Conservation (phyloP, 495 filamentous ascomycete genomes). For the Daldinia vernicosa region DNA sequence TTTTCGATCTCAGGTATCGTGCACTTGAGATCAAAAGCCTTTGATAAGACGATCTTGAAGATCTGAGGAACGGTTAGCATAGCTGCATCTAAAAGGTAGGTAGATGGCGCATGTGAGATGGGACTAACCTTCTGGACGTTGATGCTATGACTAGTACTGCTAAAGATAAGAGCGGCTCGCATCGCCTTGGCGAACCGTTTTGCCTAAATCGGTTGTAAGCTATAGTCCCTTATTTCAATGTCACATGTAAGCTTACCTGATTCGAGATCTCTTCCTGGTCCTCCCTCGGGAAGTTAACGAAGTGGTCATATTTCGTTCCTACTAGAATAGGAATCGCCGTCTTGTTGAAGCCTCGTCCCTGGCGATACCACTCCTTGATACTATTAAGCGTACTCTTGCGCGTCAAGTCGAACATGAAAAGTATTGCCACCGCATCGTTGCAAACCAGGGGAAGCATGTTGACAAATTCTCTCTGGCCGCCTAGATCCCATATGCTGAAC, state of each 20-base stretch:
- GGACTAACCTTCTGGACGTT: constrained; percentile 93
- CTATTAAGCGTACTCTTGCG: constrained; percentile 97
- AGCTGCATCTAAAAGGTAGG: background rate
- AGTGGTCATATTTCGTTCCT: constrained; percentile 98
- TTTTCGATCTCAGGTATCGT: constrained; percentile 99
- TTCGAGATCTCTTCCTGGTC: constrained; percentile 98
- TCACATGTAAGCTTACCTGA: constrained; percentile 66
- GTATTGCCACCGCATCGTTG: constrained; percentile 96
- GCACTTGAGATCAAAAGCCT: constrained; percentile 98
- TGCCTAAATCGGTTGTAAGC: constrained; percentile 65
- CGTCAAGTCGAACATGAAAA: constrained; percentile 99
- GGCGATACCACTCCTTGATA: constrained; percentile 99
- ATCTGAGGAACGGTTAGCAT: constrained; percentile 67
- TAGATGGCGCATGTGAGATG: background rate
- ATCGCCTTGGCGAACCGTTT: constrained; percentile 97
- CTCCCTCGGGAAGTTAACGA: constrained; percentile 95
- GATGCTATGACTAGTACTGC: constrained; percentile 98
- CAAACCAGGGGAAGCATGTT: constrained; percentile 99
- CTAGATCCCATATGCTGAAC: constrained; percentile 98
- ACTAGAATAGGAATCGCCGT: constrained; percentile 97
- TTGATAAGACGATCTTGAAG: constrained; percentile 98
- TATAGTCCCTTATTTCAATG: background rate
- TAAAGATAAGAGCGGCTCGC: constrained; percentile 96
- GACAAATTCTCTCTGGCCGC: constrained; percentile 97
- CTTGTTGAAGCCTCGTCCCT: constrained; percentile 98